Conservation (phyloP, 1,139 yeast genomes). For the Diutina neorugosa region DNA sequence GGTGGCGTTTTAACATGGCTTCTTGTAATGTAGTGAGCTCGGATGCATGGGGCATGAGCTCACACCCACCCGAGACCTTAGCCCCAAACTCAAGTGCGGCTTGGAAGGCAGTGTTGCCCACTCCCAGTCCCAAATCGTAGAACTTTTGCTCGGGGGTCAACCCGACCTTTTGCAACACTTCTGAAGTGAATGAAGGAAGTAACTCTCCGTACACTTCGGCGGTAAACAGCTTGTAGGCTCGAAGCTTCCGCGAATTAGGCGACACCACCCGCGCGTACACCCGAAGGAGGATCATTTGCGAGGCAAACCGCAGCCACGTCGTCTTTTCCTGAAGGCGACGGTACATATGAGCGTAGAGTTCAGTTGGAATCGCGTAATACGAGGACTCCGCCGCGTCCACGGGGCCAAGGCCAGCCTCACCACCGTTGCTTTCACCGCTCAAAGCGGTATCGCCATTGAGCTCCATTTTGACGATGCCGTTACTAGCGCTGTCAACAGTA, state of each 20-base stretch:
- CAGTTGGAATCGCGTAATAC: not conserved
- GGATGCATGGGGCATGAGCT: constrained; percentile 77
- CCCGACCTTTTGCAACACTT: constrained; percentile 52
- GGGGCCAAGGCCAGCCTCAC: not conserved
- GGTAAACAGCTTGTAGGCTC: constrained; percentile 75
- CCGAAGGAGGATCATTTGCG: constrained; percentile 61
- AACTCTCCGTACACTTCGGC: constrained; percentile 89
- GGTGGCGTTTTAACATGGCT: constrained; percentile 44
- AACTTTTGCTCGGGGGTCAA: constrained; percentile 44
- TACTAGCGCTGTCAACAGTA: not conserved
- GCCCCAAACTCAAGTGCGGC: constrained; percentile 85
- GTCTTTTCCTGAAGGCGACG: not conserved
- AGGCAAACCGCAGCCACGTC: constrained; percentile 18
- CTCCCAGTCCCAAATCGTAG: constrained; percentile 87
- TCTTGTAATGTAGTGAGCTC: constrained; percentile 51
- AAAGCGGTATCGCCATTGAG: not conserved
- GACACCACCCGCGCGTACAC: constrained; percentile 71
- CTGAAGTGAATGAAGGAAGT: constrained; percentile 64
- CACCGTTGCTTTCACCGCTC: not conserved
- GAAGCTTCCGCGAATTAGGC: constrained; percentile 53
- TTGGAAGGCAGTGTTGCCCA: constrained; percentile 83
- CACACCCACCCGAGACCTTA: constrained; percentile 71
- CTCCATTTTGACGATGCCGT: not conserved
- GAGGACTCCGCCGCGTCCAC: not conserved
- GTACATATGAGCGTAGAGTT: not conserved